These are phyloP conservation scores for Botrytis medusae DNA, from an alignment of 2,329 filamentous ascomycete genomes.

Conservation along the genomic window DNA sequence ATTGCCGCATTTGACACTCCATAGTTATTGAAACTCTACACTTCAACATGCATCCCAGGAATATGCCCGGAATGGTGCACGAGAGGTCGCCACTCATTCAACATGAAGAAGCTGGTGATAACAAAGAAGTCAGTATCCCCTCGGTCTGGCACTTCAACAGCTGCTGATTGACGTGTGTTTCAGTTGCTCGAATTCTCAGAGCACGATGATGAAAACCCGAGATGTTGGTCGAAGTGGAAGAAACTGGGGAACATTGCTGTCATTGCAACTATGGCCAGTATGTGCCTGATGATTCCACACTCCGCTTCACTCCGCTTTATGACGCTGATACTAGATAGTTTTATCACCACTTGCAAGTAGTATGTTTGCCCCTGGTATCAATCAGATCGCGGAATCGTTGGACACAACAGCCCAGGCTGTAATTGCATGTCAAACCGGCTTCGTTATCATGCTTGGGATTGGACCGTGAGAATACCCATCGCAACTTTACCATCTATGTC, in stretches of 20 bases:
- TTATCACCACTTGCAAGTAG: conserved; percentile 40
- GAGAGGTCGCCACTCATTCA: conserved; percentile 29
- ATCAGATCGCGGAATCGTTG: conserved; percentile 43
- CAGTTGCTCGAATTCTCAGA: conserved; percentile 24
- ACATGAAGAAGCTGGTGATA: conserved; percentile 21
- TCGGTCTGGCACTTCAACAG: background rate
- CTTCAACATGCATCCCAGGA: background rate
- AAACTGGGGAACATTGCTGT: conserved; percentile 34
- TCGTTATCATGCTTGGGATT: conserved; percentile 26
- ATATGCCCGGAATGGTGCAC: background rate
- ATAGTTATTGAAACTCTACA: background rate
- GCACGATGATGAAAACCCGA: conserved; percentile 32
- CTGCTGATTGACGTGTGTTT: background rate
- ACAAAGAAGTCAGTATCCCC: conserved; percentile 2
- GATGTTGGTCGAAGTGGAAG: conserved; percentile 33
- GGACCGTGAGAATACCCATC: conserved; percentile 19
- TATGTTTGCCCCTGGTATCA: conserved; percentile 52
- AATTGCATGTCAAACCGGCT: conserved; percentile 53
- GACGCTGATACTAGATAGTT: background rate
- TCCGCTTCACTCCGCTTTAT: no score
- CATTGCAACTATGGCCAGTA: conserved; percentile 34
- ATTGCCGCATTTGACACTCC: background rate
- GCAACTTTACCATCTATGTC: no score
- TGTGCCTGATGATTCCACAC: conserved; percentile 7
- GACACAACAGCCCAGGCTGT: conserved; percentile 16